Evolutionary conservation across 1,284 basidiomycete species (phyloP).

Genomic region (Cryptococcus amylolentus): DNA sequence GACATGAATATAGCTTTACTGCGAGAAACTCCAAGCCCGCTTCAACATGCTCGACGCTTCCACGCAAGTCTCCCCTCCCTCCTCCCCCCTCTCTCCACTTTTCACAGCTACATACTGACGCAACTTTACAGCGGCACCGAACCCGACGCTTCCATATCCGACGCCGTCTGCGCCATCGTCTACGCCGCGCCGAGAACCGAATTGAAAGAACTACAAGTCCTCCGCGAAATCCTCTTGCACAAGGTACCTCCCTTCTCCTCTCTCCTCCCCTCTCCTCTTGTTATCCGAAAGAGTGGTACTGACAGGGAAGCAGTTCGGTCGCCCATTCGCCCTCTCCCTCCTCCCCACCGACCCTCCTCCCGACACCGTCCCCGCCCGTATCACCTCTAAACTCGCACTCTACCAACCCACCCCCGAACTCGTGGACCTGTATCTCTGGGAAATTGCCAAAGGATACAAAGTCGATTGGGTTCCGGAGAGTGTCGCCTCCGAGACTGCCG

Average conservation of each 20-base stretch:
- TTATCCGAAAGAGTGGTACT: background rate
- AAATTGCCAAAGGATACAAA: slow-evolving; percentile 83
- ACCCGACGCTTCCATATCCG: slow-evolving; percentile 74
- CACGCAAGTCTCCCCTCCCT: slow-evolving; percentile 21
- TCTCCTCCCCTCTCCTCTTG: background rate
- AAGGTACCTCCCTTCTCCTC: slow-evolving; percentile 46
- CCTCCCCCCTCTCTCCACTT: background rate
- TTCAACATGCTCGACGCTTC: slow-evolving; percentile 77
- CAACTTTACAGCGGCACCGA: slow-evolving; percentile 59
- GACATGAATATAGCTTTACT: slow-evolving; percentile 61
- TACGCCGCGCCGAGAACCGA: slow-evolving; percentile 88
- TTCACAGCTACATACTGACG: background rate
- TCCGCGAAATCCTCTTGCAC: slow-evolving; percentile 91
- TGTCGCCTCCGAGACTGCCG: background rate
- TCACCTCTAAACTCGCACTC: slow-evolving; percentile 60
- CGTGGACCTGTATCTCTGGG: slow-evolving; percentile 79
- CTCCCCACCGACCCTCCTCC: slow-evolving; percentile 52
- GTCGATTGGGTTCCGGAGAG: slow-evolving; percentile 62
- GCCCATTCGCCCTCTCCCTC: slow-evolving; percentile 42
- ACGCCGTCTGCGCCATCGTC: slow-evolving; percentile 73
- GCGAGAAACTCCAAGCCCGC: slow-evolving; percentile 84
- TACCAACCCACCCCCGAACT: slow-evolving; percentile 68
- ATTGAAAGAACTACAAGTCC: slow-evolving; percentile 83
- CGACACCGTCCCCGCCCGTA: slow-evolving; percentile 56
- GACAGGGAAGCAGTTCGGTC: slow-evolving; percentile 34